Evolutionary conservation across 2,329 filamentous ascomycete genomes (phyloP).

Genomic region (Lachnellula arida): DNA sequence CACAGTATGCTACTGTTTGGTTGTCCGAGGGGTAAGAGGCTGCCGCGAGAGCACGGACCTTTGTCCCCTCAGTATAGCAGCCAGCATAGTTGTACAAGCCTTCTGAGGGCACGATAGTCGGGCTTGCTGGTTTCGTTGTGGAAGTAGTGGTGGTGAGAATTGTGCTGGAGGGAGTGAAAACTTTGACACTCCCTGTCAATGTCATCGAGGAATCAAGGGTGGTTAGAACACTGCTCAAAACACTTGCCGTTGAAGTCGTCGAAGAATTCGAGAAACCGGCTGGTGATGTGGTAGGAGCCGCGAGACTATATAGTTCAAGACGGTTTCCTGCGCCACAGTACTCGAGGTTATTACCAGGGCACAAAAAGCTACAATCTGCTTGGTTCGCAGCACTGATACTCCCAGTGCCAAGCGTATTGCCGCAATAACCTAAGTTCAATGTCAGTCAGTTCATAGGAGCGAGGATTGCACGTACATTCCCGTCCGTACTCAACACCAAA

Average conservation of each 20-base stretch:
- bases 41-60: slow-evolving; percentile 20
- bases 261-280: slow-evolving; percentile 1
- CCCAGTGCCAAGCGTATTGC: slow-evolving; percentile 21
- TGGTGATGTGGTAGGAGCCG: not conserved
- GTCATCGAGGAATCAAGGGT: too few species aligned
- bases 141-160: slow-evolving; percentile 4
- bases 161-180: slow-evolving; percentile 1
- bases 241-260: slow-evolving; percentile 1
- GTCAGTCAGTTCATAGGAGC: not conserved
- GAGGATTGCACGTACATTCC: slow-evolving; percentile 29
- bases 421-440: slow-evolving; percentile 25
- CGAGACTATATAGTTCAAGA: slow-evolving; percentile 10
- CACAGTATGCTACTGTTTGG: slow-evolving; percentile 30
- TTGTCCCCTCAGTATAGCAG: slow-evolving; percentile 29
- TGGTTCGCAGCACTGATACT: slow-evolving; percentile 22
- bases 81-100: slow-evolving; percentile 25
- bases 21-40: slow-evolving; percentile 18
- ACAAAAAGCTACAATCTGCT: slow-evolving; percentile 21
- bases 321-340: slow-evolving; percentile 29
- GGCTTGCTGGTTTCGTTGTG: slow-evolving; percentile 12
- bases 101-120: slow-evolving; percentile 15
- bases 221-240: too few species aligned
- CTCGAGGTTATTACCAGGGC: slow-evolving; percentile 25
- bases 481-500: slow-evolving; percentile 37
- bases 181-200: not conserved